Base-by-base conservation (phyloP, 257 asterid genomes). In the Solanum etuberosum region DNA sequence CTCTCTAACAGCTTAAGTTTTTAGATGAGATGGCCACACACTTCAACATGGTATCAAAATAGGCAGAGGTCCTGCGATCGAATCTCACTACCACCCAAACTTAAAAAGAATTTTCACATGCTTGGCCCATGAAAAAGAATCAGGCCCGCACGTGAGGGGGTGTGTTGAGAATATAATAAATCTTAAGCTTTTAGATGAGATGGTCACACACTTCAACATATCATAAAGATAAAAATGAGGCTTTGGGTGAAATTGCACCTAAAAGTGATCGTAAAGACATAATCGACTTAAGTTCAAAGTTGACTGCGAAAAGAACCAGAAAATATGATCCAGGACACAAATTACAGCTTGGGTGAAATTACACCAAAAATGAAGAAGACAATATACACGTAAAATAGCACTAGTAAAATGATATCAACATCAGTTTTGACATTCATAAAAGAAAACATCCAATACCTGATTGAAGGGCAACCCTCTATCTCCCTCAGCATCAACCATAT, bases 401-500 rank as follows among this genome's bases (percentile, higher is more conserved):
- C 27, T 29, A 46, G 16, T 29, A 80, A 80, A 43, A 46, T 46
- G 65, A 80, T 18, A 80, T 29, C 40, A 46, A 59, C 67, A 43
- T 43, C 9, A 80, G 84, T 15, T 80, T 46, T 7, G 70, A 77
- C 20, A 72, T n/a, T 87, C 32, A 59, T n/a, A 13, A 67, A 11
- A 59, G 89, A 77, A 74, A 87, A 85, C 70, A 72, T 85, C 74
- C 90, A 93, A 78, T 90, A 96, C 98, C 89, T 97, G 98, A 71
- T 86, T 70, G 88, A 87, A 93, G 78, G 95, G 92, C 94, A 94
- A 85, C 90, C 99, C 99, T 91, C 91, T 91, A 46, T 93, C 88
- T 86, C 98, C 98, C 86, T 94, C 93, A 63, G 93, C 94, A 91
- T 97, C 98, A 90, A 94, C 91, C 94, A 95, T 92, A 91, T 95